Evolutionary conservation across 495 filamentous ascomycete species (phyloP).

Genomic region (Mycothermus thermophilus): DNA sequence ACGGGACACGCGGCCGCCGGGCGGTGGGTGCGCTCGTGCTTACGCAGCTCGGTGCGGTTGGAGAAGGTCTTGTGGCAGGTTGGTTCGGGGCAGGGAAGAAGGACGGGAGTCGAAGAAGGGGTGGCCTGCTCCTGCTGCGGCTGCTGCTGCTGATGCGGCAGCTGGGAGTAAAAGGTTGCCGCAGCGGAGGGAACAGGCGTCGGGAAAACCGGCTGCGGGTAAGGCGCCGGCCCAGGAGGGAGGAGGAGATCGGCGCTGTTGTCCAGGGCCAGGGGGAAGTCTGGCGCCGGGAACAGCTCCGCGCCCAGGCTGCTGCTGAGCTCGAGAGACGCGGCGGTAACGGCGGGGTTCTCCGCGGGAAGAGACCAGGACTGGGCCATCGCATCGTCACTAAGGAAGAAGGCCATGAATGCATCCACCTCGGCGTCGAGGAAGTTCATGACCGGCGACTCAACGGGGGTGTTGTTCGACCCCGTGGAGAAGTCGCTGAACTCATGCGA

Average conservation of each 20-base stretch:
- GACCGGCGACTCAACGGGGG: background rate
- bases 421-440: conserved; percentile 1
- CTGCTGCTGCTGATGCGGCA: too few species aligned
- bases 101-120: too few species aligned
- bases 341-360: background rate
- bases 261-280: background rate
- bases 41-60: background rate
- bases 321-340: background rate
- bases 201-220: background rate
- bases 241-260: background rate
- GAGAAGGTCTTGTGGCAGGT: background rate
- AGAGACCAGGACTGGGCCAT: background rate
- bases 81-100: background rate
- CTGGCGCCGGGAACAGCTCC: background rate
- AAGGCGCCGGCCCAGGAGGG: background rate
- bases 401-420: background rate
- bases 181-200: background rate
- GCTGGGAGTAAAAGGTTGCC: too few species aligned
- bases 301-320: background rate
- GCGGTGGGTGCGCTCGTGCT: conserved; percentile 11
- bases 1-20: conserved; percentile 1
- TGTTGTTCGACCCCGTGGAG: background rate
- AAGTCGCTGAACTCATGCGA: background rate
- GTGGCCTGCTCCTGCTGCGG: too few species aligned
- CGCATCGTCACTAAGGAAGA: background rate